Percentiles rank a stretch among this genome's conserved stretches.
Conservation (phyloP, 116 monocot species). For the Dioscorea cayenensis region DNA sequence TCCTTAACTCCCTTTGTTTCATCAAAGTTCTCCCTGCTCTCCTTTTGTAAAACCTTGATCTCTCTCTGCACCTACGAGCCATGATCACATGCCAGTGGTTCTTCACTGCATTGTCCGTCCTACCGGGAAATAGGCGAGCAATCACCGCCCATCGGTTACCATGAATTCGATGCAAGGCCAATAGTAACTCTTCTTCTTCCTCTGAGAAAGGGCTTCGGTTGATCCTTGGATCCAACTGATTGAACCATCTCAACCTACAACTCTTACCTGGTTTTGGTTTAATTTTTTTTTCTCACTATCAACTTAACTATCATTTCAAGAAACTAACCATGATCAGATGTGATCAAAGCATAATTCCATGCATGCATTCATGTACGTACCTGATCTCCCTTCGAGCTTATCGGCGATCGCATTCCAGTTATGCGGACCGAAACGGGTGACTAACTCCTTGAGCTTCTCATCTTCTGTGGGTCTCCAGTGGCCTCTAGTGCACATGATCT, state of each 20-base stretch:
- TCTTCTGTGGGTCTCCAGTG: conserved; percentile 72
- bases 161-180: conserved; percentile 43
- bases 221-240: conserved; percentile 58
- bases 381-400: conserved; percentile 64
- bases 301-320: neutral
- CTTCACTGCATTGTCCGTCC: conserved; percentile 68
- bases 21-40: neutral
- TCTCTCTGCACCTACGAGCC: conserved; percentile 41
- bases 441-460: conserved; percentile 58
- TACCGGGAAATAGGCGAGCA: conserved; percentile 44
- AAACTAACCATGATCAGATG: neutral
- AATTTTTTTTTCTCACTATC: neutral
- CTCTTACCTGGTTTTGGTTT: conserved; percentile 38
- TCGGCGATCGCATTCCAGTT: conserved; percentile 72
- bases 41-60: conserved; percentile 11
- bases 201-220: conserved; percentile 49
- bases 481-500: conserved; percentile 44
- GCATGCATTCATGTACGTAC: conserved; percentile 2
- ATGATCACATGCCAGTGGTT: conserved; percentile 80
- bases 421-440: conserved; percentile 46
- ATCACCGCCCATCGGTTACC: conserved; percentile 70
- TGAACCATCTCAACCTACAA: conserved; percentile 72
- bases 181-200: conserved; percentile 44
- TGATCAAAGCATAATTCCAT: neutral
- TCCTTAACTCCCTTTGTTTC: neutral